Evolutionary conservation across 768 basidiomycete genomes (phyloP), one percentile per base, ranked within the genome.

Genomic region (Kwoniella bestiolae): DNA sequence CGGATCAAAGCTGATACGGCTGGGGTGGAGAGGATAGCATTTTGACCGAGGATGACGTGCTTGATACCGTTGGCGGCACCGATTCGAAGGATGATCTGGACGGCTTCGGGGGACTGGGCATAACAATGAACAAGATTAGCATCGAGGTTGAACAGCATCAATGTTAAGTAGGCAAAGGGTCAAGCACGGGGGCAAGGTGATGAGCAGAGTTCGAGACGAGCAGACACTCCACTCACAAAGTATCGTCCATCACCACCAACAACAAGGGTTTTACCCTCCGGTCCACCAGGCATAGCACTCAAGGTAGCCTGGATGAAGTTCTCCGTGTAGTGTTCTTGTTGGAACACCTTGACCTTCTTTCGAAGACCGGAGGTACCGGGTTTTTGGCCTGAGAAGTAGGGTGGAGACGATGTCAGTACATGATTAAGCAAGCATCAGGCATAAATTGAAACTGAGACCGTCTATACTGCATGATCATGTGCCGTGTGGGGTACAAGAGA

Each of bases 261-360:
- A 77, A 98, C 96, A 73, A 98, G 85, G 16, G 94, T 93, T 60
- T 88, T 81, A 29, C 83, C 84, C 57, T 77, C 74, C n/a, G 81
- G 84, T 29, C 87, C 92, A 66, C 89, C 86, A 5, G 90, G 86
- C 82, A 98, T 91, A 60, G 94, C 91, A 28, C 82, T 91, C 87
- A 76, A 94, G 86, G 84, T 99, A 71, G 95, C 83, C 82, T 98
- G 95, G 63, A 97, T 81, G 74, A 99, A 99, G 85, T 98, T 99
- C 83, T 98, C 96, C 49, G 96, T 99, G 84, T 98, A 99, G 85
- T 98, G 89, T 92, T 91, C 86, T 82, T 97, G 92, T 83, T 99
- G 91, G 87, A 99, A 99, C 74, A 98, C 88, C 84, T 95, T 97
- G 82, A 98, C 96, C 77, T 94, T 87, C 85, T 98, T 98, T 76